Evolutionary conservation across 2,329 filamentous ascomycete species (phyloP).

Genomic region (Zymoseptoria pseudotritici): DNA sequence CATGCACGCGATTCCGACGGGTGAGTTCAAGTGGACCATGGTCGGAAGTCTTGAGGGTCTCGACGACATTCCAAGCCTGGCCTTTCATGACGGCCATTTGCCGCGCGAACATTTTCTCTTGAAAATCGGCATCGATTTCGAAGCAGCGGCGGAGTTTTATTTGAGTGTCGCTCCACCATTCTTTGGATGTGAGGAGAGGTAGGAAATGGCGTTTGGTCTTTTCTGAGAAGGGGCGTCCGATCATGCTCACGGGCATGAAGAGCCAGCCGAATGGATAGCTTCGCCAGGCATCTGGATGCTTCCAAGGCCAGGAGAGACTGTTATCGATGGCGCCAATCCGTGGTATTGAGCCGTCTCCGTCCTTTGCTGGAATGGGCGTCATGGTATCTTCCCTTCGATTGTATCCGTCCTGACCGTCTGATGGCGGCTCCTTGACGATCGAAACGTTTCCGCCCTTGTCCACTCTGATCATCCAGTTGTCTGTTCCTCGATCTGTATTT

Average conservation of each 20-base stretch:
- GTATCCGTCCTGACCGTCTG: constrained; percentile 39
- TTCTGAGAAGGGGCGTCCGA: constrained; percentile 91
- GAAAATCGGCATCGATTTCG: constrained; percentile 87
- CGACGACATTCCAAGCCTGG: constrained; percentile 98
- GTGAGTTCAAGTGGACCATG: constrained; percentile 93
- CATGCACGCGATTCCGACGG: constrained; percentile 79
- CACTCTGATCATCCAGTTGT: constrained; percentile 99
- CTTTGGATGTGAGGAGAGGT: constrained; percentile 86
- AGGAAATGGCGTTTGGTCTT: constrained; percentile 91
- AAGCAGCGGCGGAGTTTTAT: constrained; percentile 79
- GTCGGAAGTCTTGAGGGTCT: constrained; percentile 86
- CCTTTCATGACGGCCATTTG: constrained; percentile 99
- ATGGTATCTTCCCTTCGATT: constrained; percentile 65
- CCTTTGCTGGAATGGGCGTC: constrained; percentile 53
- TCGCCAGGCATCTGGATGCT: constrained; percentile 85
- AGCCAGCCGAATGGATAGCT: constrained; percentile 98
- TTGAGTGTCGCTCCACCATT: constrained; percentile 96
- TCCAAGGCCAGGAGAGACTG: constrained; percentile 97
- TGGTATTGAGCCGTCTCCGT: constrained; percentile 49
- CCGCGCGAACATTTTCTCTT: constrained; percentile 97
- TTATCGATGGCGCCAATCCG: constrained; percentile 93
- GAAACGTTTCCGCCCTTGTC: constrained; percentile 80
- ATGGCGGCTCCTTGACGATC: constrained; percentile 78
- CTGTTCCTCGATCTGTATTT: constrained; percentile 90
- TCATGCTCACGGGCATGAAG: constrained; percentile 91